A percentile compares a stretch with the other conserved stretches of the same genome.
Conservation (phyloP, 2,329 filamentous ascomycete species). For the Aspergillus sp. region DNA sequence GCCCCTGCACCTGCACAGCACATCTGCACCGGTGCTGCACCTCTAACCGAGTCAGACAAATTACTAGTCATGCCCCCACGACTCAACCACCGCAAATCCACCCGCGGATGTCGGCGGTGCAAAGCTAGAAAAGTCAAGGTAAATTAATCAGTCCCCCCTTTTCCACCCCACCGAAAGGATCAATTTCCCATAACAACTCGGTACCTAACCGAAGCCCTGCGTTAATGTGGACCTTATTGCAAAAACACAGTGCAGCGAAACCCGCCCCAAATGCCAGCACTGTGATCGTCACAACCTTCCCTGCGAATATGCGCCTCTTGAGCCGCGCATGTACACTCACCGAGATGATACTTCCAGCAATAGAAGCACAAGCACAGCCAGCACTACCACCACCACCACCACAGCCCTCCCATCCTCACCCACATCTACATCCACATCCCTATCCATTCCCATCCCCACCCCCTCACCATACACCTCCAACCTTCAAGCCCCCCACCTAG, state of each 20-base stretch:
- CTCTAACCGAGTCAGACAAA: not conserved
- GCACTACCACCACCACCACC: not conserved
- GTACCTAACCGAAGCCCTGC: not conserved
- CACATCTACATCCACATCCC: not conserved
- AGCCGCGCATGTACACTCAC: not conserved
- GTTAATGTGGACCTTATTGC: too few species aligned
- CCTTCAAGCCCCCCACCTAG: not conserved
- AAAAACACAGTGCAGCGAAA: not conserved
- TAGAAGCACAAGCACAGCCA: not conserved
- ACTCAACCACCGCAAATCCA: not conserved
- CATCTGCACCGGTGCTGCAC: not conserved
- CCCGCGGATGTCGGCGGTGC: not conserved
- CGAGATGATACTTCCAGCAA: not conserved
- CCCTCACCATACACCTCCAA: not conserved
- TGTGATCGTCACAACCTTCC: not conserved
- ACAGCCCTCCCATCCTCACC: too few species aligned
- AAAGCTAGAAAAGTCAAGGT: not conserved
- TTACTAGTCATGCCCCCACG: not conserved
- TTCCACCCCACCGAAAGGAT: too few species aligned
- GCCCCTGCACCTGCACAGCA: not conserved
- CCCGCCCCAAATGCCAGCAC: not conserved
- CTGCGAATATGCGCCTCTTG: not conserved
- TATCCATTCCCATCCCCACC: not conserved
- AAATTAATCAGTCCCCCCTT: not conserved
- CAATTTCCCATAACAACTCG: too few species aligned